These are phyloP conservation scores for Diaporthe sp. DNA, from an alignment of 2,329 filamentous ascomycete genomes.

Conservation along the genomic window DNA sequence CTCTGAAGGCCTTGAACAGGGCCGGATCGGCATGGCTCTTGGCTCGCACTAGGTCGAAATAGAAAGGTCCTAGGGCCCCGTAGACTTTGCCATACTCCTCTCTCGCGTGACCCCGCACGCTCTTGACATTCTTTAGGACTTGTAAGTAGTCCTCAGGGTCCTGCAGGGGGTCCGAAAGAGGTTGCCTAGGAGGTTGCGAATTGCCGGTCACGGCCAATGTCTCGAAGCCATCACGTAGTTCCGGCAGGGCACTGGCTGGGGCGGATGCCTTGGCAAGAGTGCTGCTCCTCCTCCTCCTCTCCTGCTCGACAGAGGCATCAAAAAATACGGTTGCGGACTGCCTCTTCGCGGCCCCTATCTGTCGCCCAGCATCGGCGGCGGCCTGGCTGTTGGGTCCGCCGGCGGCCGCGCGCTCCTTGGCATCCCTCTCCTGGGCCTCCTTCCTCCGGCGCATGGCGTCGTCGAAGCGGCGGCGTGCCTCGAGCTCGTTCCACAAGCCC, in stretches of 20 bases:
- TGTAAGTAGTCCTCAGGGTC: conserved; percentile 75
- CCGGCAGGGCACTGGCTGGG: conserved; percentile 41
- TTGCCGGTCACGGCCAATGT: conserved; percentile 68
- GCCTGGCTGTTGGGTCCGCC: conserved; percentile 38
- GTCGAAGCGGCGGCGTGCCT: conserved; percentile 85
- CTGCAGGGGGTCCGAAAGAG: conserved; percentile 56
- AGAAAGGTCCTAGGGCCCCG: conserved; percentile 88
- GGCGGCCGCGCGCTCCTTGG: conserved; percentile 46
- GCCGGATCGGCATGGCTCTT: conserved; percentile 82
- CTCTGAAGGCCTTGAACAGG: conserved; percentile 86
- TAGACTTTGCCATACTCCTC: conserved; percentile 94
- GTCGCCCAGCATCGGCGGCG: conserved; percentile 30
- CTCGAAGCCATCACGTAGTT: conserved; percentile 77
- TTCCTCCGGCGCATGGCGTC: conserved; percentile 71
- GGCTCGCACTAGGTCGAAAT: conserved; percentile 80
- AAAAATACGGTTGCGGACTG: conserved; percentile 71
- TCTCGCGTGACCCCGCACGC: conserved; percentile 84
- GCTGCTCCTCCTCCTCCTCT: conserved; percentile 56
- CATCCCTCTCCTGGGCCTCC: conserved; percentile 67
- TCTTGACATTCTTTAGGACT: conserved; percentile 77
- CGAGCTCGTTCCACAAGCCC: conserved; percentile 90
- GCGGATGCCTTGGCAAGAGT: conserved; percentile 40
- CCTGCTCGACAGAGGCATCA: conserved; percentile 76
- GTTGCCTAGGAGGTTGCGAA: conserved; percentile 35
- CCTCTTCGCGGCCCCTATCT: conserved; percentile 21